These are phyloP conservation scores for Pseudogymnoascus sp. DNA, from an alignment of 2,329 filamentous ascomycete species.

Conservation along the genomic window DNA sequence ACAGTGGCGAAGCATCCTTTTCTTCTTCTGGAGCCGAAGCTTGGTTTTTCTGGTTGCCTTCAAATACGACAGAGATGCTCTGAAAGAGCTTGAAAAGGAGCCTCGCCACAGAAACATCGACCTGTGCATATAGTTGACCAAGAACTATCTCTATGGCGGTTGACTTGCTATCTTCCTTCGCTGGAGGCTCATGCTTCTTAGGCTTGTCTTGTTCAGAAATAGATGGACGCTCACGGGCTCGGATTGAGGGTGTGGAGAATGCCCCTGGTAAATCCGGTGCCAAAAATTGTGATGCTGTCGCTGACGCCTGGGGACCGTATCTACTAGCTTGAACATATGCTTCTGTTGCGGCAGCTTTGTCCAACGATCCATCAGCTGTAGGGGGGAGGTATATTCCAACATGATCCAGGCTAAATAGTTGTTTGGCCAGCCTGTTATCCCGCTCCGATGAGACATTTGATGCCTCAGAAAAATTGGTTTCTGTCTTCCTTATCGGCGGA, in stretches of 20 bases:
- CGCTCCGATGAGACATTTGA: conserved; percentile 23
- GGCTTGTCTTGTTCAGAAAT: conserved; percentile 13
- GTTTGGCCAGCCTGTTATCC: conserved; percentile 25
- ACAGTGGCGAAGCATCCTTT: conserved; percentile 6
- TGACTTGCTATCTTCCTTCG: conserved; percentile 13
- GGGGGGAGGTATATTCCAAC: conserved; percentile 28
- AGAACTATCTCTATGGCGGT: conserved; percentile 23
- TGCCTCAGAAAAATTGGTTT: conserved; percentile 21
- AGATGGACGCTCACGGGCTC: conserved; percentile 13
- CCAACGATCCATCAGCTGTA: conserved; percentile 12
- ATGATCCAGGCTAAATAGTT: conserved; percentile 28
- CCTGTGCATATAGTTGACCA: conserved; percentile 22
- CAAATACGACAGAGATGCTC: conserved; percentile 15
- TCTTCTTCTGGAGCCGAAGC: background rate
- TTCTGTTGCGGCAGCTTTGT: background rate
- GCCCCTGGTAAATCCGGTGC: conserved; percentile 51
- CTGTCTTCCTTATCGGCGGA: conserved; percentile 16
- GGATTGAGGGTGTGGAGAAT: conserved; percentile 41
- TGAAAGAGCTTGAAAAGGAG: conserved; percentile 24
- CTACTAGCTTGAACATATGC: background rate
- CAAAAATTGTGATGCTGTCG: conserved; percentile 24
- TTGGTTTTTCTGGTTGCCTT: background rate
- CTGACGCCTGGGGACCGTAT: conserved; percentile 14
- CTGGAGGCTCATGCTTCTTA: conserved; percentile 5
- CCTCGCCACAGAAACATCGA: conserved; percentile 28